phyloP scores from a whole-genome alignment of 805 yeast species.

The Brettanomyces bruxellensis region DNA sequence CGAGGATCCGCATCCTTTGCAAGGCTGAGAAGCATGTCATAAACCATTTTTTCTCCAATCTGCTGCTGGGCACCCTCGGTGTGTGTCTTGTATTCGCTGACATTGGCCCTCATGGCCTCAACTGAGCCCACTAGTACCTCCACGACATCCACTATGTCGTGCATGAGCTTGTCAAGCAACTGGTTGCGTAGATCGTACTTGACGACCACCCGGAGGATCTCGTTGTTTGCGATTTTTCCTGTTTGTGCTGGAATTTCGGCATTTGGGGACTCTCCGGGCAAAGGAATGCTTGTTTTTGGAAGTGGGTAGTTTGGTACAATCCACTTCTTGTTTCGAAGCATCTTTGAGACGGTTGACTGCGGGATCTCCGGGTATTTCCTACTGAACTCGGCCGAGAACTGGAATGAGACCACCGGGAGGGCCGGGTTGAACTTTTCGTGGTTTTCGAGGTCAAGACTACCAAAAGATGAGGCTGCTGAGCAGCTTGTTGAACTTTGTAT shows the following conservation, averaged over 20 bases:
- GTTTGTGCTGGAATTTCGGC: conserved; percentile 30
- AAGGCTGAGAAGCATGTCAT: conserved; percentile 42
- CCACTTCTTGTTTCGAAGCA: conserved; percentile 75
- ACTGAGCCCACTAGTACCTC: conserved; percentile 45
- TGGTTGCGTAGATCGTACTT: conserved; percentile 57
- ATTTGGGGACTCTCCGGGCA: conserved; percentile 5
- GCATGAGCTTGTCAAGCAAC: conserved; percentile 55
- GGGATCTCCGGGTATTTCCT: conserved; percentile 70
- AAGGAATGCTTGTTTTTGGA: conserved; percentile 33
- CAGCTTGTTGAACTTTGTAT: not conserved
- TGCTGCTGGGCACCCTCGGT: conserved; percentile 16
- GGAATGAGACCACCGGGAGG: conserved; percentile 84
- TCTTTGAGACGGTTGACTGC: conserved; percentile 61
- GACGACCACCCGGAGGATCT: conserved; percentile 79
- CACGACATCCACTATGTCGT: conserved; percentile 43
- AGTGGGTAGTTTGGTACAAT: conserved; percentile 85
- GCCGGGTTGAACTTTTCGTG: conserved; percentile 59
- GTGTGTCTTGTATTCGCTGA: conserved; percentile 5
- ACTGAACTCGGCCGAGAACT: conserved; percentile 50
- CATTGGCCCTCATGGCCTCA: conserved; percentile 28
- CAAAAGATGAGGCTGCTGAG: not conserved
- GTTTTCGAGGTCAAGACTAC: conserved; percentile 3
- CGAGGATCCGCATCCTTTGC: conserved; percentile 47
- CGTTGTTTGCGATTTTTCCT: conserved; percentile 26
- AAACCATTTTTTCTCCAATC: conserved; percentile 28